Conservation (phyloP, 371 early-diverging fungal species). For the Apophysomyces trapeziformis region DNA sequence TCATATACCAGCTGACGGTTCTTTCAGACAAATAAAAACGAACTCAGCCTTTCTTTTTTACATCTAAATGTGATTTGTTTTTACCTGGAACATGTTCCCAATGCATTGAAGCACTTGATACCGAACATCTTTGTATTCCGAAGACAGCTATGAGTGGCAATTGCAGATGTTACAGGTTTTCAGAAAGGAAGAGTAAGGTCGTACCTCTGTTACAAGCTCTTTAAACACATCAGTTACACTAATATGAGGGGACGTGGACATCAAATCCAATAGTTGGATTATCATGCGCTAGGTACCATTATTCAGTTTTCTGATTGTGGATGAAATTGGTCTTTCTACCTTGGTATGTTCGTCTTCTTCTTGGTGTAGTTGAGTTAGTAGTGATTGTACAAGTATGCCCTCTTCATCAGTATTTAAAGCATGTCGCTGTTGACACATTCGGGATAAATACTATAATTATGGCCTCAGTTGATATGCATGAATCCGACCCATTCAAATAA, state of each 20-base stretch:
- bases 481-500: no score
- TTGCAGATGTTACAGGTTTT: no score
- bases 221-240: background rate
- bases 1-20: slow-evolving; percentile 28
- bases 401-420: background rate
- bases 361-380: background rate
- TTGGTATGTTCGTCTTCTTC: background rate
- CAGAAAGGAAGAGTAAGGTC: background rate
- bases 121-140: slow-evolving; percentile 52
- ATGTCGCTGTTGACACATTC: background rate
- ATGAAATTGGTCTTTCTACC: background rate
- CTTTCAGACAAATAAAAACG: slow-evolving; percentile 11
- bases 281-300: background rate
- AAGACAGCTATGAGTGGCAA: slow-evolving; percentile 26
- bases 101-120: slow-evolving; percentile 52
- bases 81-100: slow-evolving; percentile 47
- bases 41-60: no score
- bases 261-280: background rate
- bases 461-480: background rate
- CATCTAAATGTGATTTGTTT: background rate
- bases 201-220: slow-evolving; percentile 25
- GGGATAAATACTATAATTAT: background rate
- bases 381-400: background rate
- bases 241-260: slow-evolving; percentile 1
- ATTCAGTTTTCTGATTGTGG: background rate